Conservation (phyloP, 129 eudicot genomes). For the Scalesia atractyloides region DNA sequence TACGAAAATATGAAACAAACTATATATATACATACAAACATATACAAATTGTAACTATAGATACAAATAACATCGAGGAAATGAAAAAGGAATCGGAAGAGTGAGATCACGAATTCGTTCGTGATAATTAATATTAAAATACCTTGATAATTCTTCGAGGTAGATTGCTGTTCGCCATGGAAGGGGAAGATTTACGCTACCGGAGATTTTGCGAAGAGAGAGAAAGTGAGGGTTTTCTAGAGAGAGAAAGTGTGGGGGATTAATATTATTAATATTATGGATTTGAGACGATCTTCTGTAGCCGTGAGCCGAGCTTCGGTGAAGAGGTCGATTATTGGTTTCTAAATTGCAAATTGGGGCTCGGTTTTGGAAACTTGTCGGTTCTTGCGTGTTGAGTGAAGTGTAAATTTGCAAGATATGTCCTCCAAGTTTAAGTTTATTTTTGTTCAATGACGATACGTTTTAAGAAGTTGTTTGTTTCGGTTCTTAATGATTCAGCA, state of each 20-base stretch:
- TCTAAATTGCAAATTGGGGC: constrained; percentile 16
- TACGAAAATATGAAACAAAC: constrained; percentile 1
- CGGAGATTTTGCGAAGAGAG: constrained; percentile 22
- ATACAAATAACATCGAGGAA: constrained; percentile 12
- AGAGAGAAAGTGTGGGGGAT: constrained; percentile 25
- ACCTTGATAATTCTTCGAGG: constrained; percentile 66
- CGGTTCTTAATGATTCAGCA: too few relatives aligned
- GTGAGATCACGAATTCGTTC: constrained; percentile 17
- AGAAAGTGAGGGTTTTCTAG: constrained; percentile 19
- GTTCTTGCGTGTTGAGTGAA: not conserved
- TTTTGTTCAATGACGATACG: not conserved
- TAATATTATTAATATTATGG: too few relatives aligned
- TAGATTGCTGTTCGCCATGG: constrained; percentile 55
- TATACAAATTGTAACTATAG: not conserved
- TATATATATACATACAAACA: not conserved
- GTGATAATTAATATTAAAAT: not conserved
- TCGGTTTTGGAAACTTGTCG: not conserved
- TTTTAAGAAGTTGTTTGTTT: too few relatives aligned
- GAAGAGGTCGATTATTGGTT: not conserved
- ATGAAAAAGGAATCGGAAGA: constrained; percentile 29
- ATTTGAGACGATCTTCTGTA: not conserved
- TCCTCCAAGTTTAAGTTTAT: constrained; percentile 14
- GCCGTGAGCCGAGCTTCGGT: not conserved
- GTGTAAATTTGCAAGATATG: not conserved
- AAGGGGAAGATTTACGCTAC: constrained; percentile 35